phyloP scores from a whole-genome alignment of 108 stramenopile species.

The Aureococcus anophagefferens region DNA sequence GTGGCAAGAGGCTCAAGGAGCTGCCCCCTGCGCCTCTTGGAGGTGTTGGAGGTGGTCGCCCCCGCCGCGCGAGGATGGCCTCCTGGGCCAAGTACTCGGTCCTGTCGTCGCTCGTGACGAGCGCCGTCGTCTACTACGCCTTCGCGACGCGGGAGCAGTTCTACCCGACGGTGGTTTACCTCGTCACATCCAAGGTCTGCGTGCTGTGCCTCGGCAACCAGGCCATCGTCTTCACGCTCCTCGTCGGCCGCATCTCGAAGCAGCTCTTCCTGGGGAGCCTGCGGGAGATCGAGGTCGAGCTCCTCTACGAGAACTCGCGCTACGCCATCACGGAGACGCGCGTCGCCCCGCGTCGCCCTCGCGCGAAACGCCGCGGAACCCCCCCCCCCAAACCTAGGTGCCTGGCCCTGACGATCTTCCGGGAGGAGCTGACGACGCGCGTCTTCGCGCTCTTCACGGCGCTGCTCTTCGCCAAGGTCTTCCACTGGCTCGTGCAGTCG shows the following conservation, averaged over 20 bases:
- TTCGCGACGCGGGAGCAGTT: slow-evolving; percentile 75
- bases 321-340: slow-evolving; percentile 95
- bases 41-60: too few species aligned
- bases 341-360: too few species aligned
- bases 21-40: too few species aligned
- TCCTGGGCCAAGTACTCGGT: slow-evolving; percentile 2
- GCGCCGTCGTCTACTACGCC: slow-evolving; percentile 51
- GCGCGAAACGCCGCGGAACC: too few species aligned
- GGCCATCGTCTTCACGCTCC: slow-evolving; percentile 48
- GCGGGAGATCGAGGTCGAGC: slow-evolving; percentile 75
- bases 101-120: slow-evolving; percentile 2
- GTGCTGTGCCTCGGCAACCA: slow-evolving; percentile 75
- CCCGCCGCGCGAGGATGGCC: too few species aligned
- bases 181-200: slow-evolving; percentile 73
- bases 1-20: too few species aligned
- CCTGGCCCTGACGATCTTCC: slow-evolving; percentile 92
- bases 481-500: slow-evolving; percentile 86
- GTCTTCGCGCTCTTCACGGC: slow-evolving; percentile 70
- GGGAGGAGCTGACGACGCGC: slow-evolving; percentile 68
- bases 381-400: too few species aligned
- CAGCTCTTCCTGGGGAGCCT: slow-evolving; percentile 69
- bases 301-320: slow-evolving; percentile 75
- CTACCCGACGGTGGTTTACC: slow-evolving; percentile 81
- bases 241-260: slow-evolving; percentile 29
- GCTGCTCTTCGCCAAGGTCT: slow-evolving; percentile 69